Evolutionary conservation across 345 rosid species (phyloP), one percentile per base, ranked within the genome.

Genomic region (Litchi chinensis): DNA sequence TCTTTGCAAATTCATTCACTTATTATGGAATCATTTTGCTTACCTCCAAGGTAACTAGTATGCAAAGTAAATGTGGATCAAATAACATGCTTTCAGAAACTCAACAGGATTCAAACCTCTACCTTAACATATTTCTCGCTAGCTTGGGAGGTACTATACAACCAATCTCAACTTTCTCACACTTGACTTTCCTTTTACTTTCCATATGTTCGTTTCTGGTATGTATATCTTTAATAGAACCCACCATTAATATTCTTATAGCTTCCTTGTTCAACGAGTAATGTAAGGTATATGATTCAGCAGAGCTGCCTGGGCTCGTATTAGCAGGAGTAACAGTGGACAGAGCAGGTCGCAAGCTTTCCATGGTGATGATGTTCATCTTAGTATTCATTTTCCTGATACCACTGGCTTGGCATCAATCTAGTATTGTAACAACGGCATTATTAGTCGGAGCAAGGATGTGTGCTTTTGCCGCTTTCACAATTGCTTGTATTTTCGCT

Each of bases 251-350:
- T 32, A 3, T 32, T 32, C 37, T 32, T 32, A 32, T 1, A 32
- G 37, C 37, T 3, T 32, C 37, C 37, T 32, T 32, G 37, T 32
- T 32, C 37, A 32, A 46, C 52, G 1, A 18, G 11, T 18, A 60
- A 60, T 21, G 26, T 60, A 1, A 19, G 22, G 65, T 19, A 18
- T 24, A 74, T 76, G 43, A 64, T 65, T 57, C 73, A 72, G 18
- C 77, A 91, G 94, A 91, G 84, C 73, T 85, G 66, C 93, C 91
- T 41, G 91, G 93, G 72, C 87, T 91, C 40, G 66, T 89, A n/a
- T 71, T 91, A 59, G 80, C 90, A 60, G 91, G 88, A 63, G 62
- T 87, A 12, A 82, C 70, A 10, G 89, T 91, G 26, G 95, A 91
- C 77, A 86, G 84, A 73, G 57, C 85, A 32, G 92, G 94, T 39